Conservation (phyloP, 2,329 filamentous ascomycete genomes). For the Ramularia endophylla region DNA sequence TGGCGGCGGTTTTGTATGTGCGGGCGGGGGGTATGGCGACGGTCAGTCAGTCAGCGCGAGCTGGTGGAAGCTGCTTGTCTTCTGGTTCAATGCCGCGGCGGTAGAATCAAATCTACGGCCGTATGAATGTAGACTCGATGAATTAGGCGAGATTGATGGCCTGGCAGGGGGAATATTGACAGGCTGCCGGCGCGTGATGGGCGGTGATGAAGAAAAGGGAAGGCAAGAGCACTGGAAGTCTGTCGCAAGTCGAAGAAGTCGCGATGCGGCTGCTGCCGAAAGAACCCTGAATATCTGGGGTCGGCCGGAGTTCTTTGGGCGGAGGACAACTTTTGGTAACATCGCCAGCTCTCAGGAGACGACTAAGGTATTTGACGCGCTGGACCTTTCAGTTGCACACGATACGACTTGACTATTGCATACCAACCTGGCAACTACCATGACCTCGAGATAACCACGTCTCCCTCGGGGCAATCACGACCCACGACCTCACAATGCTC, state of each 20-base stretch:
- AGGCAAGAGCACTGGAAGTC: too few species aligned
- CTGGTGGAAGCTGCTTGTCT: neutral
- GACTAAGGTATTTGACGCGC: too few species aligned
- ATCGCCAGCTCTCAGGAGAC: too few species aligned
- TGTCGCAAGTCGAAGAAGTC: neutral
- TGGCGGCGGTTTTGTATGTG: neutral
- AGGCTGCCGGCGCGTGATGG: slow-evolving; percentile 7
- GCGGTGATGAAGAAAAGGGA: neutral
- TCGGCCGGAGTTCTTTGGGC: too few species aligned
- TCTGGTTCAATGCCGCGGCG: neutral
- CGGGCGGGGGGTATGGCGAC: neutral
- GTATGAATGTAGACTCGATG: too few species aligned
- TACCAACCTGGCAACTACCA: too few species aligned
- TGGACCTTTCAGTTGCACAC: too few species aligned
- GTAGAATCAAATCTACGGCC: too few species aligned
- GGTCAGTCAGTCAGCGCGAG: too few species aligned
- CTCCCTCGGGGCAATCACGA: slow-evolving; percentile 20
- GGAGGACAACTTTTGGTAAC: too few species aligned
- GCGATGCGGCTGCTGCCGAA: neutral
- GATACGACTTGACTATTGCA: too few species aligned
- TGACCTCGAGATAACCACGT: slow-evolving; percentile 17
- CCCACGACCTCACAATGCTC: slow-evolving; percentile 33
- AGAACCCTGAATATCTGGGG: too few species aligned
- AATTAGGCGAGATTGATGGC: neutral
- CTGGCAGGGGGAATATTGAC: slow-evolving; percentile 5